Evolutionary conservation across 2,329 filamentous ascomycete species (phyloP).

Genomic region (Colletotrichum abscissum): DNA sequence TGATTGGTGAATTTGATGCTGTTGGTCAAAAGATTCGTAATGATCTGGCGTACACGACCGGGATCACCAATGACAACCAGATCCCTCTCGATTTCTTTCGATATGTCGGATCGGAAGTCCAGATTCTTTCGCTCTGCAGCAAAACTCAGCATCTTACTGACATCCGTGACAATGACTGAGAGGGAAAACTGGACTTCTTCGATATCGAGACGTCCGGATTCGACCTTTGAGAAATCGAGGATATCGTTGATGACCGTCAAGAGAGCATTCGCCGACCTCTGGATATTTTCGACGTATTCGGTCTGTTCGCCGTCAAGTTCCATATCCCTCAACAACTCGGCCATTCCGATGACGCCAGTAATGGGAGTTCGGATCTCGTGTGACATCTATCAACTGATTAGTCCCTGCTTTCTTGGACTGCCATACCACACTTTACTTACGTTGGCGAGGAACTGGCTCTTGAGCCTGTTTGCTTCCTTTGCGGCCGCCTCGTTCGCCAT

Average conservation of each 20-base stretch:
- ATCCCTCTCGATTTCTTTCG: slow-evolving; percentile 70
- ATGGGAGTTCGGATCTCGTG: slow-evolving; percentile 84
- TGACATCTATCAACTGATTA: slow-evolving; percentile 66
- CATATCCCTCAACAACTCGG: slow-evolving; percentile 78
- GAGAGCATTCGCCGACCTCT: slow-evolving; percentile 82
- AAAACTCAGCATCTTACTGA: slow-evolving; percentile 88
- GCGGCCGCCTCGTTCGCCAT: slow-evolving; percentile 82
- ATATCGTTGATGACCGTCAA: slow-evolving; percentile 93
- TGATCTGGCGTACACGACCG: slow-evolving; percentile 84
- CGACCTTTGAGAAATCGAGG: slow-evolving; percentile 88
- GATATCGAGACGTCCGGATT: slow-evolving; percentile 80
- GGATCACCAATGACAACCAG: slow-evolving; percentile 89
- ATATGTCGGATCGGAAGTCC: slow-evolving; percentile 74
- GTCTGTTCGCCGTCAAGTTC: slow-evolving; percentile 75
- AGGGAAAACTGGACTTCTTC: slow-evolving; percentile 85
- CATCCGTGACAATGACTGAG: slow-evolving; percentile 79
- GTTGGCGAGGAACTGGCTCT: slow-evolving; percentile 83
- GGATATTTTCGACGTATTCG: slow-evolving; percentile 82
- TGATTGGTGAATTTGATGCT: slow-evolving; percentile 80
- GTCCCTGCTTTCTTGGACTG: not conserved
- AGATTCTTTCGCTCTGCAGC: slow-evolving; percentile 84
- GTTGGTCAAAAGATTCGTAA: slow-evolving; percentile 83
- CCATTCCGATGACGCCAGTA: slow-evolving; percentile 84
- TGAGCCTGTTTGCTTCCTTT: slow-evolving; percentile 83
- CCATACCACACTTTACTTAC: slow-evolving; percentile 40